Percentiles rank a stretch among this genome's conserved stretches.
These are phyloP conservation scores for Amanita phalloides DNA, from an alignment of 768 basidiomycete species.

Conservation along the genomic window DNA sequence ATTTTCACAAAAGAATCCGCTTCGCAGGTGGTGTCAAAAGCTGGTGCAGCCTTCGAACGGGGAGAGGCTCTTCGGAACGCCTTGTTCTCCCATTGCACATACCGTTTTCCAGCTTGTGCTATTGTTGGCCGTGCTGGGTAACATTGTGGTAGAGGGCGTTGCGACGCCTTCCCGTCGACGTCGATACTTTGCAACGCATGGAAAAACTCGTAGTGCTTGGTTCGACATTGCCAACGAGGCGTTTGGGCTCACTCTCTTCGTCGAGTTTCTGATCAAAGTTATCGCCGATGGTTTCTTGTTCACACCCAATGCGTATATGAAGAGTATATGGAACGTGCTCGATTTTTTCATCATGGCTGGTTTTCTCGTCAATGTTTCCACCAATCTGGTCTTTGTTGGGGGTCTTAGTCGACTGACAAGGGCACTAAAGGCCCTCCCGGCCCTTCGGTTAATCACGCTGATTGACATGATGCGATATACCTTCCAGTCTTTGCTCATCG, in stretches of 20 bases:
- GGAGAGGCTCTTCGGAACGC: constrained; percentile 78
- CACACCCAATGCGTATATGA: constrained; percentile 85
- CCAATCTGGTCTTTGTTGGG: constrained; percentile 63
- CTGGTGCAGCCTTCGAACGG: constrained; percentile 76
- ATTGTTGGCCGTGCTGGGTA: constrained; percentile 67
- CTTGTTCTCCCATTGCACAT: constrained; percentile 52
- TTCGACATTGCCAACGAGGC: constrained; percentile 73
- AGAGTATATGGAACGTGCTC: constrained; percentile 85
- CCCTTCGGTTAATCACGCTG: constrained; percentile 82
- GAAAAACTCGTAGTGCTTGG: constrained; percentile 64
- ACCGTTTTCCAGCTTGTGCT: constrained; percentile 68
- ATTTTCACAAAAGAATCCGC: constrained; percentile 65
- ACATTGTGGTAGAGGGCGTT: constrained; percentile 70
- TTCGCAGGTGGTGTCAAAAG: constrained; percentile 73
- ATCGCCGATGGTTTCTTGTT: constrained; percentile 89
- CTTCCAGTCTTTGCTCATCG: constrained; percentile 79
- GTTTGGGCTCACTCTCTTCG: constrained; percentile 59
- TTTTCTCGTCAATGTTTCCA: constrained; percentile 63
- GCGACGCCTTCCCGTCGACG: constrained; percentile 82
- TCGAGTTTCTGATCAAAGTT: constrained; percentile 85
- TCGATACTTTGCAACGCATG: constrained; percentile 51
- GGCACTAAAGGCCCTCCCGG: constrained; percentile 79
- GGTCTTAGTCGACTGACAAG: constrained; percentile 77
- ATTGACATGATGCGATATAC: constrained; percentile 80
- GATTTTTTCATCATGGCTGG: constrained; percentile 82